Conservation (phyloP, 257 asterid genomes). For the Nyctanthes arbortristis region DNA sequence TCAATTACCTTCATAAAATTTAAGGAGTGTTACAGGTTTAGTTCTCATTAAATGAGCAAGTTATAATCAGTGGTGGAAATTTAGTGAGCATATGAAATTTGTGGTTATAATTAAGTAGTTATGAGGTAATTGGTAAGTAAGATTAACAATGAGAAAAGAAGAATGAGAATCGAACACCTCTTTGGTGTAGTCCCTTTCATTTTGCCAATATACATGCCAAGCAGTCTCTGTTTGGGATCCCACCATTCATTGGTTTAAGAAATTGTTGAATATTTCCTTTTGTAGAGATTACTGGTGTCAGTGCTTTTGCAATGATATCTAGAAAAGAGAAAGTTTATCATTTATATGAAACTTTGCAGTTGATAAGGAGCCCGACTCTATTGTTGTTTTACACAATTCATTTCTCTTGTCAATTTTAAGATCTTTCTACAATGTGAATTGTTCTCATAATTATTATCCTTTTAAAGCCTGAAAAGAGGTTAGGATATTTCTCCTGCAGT, state of each 20-base stretch:
- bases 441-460: neutral
- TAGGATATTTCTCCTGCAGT: neutral
- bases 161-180: too few relatives aligned
- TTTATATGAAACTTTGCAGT: conserved; percentile 8
- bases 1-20: neutral
- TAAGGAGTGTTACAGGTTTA: too few relatives aligned
- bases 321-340: neutral
- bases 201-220: neutral
- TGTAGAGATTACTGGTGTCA: neutral
- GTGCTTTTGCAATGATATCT: neutral
- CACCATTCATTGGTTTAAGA: neutral
- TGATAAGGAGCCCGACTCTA: neutral
- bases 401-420: neutral
- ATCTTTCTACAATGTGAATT: neutral
- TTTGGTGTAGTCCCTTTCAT: neutral
- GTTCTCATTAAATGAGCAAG: too few relatives aligned
- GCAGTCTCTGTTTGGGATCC: neutral
- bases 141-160: too few relatives aligned
- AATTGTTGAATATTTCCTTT: neutral
- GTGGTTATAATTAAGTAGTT: too few relatives aligned
- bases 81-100: too few relatives aligned
- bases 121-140: too few relatives aligned
- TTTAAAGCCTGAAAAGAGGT: neutral
- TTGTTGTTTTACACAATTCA: neutral
- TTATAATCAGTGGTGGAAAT: too few relatives aligned